A percentile compares a stretch with the other conserved stretches of the same genome.
phyloP scores from a whole-genome alignment of 768 basidiomycete genomes.

The Trametes cinnabarina region DNA sequence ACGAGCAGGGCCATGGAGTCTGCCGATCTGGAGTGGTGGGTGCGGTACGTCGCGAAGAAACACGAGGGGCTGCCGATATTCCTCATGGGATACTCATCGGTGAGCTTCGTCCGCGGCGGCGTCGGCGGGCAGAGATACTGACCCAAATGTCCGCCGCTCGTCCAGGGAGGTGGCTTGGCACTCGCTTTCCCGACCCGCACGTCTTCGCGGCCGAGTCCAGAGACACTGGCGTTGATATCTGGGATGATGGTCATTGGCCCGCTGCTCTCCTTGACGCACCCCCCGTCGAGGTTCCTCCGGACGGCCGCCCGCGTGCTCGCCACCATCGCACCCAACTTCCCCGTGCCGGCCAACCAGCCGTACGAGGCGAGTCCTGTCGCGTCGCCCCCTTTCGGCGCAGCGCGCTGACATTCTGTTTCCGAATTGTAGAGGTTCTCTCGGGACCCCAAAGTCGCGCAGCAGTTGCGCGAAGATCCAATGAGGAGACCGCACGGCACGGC shows the following conservation, averaged over 20 bases:
- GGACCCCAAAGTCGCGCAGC: background rate
- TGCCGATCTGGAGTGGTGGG: conserved; percentile 64
- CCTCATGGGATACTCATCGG: conserved; percentile 77
- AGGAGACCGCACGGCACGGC: background rate
- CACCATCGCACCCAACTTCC: background rate
- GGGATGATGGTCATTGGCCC: conserved; percentile 69
- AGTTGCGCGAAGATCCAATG: background rate
- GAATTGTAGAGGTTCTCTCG: background rate
- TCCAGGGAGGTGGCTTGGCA: conserved; percentile 63
- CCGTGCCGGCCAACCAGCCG: background rate
- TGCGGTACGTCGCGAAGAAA: conserved; percentile 45
- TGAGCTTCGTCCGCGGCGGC: conserved; percentile 25
- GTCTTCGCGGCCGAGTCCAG: conserved; percentile 29
- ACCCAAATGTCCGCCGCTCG: background rate
- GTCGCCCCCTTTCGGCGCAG: too few relatives aligned
- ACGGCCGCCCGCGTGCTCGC: background rate
- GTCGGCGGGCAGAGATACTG: too few relatives aligned
- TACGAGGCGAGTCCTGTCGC: background rate
- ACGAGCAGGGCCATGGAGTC: conserved; percentile 61
- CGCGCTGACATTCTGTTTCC: too few relatives aligned
- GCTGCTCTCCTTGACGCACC: conserved; percentile 57
- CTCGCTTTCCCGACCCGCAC: conserved; percentile 55
- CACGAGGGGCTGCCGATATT: conserved; percentile 53
- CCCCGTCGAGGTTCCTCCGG: conserved; percentile 33
- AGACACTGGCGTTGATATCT: conserved; percentile 41